phyloP scores from a whole-genome alignment of 2,329 filamentous ascomycete genomes.

The Fusarium miscanthi region DNA sequence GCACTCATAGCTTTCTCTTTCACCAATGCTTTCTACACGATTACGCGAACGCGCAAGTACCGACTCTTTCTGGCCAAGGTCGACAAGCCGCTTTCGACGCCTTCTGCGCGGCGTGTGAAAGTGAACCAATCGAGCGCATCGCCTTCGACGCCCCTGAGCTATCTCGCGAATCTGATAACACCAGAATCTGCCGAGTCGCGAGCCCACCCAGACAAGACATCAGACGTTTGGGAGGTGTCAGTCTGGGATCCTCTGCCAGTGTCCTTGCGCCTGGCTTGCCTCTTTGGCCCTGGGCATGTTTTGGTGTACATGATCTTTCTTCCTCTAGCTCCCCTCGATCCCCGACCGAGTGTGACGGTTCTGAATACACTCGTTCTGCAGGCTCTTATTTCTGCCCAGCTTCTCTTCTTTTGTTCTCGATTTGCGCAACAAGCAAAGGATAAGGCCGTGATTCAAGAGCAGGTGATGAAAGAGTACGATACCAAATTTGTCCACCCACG shows the following conservation, averaged over 20 bases:
- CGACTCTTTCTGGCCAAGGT: conserved; percentile 90
- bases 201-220: conserved; percentile 81
- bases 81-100: conserved; percentile 79
- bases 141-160: conserved; percentile 80
- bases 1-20: conserved; percentile 73
- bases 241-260: conserved; percentile 94
- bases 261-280: conserved; percentile 82
- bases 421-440: conserved; percentile 91
- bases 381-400: conserved; percentile 78
- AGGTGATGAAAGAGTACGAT: conserved; percentile 96
- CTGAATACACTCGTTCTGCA: conserved; percentile 85
- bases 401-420: conserved; percentile 76
- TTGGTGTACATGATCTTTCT: conserved; percentile 90
- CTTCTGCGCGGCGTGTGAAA: conserved; percentile 87
- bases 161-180: conserved; percentile 75
- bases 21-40: conserved; percentile 83
- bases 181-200: conserved; percentile 80
- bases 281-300: conserved; percentile 95
- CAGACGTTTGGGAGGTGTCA: conserved; percentile 94
- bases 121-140: conserved; percentile 77
- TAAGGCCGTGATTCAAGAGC: conserved; percentile 82
- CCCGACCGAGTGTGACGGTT: conserved; percentile 85
- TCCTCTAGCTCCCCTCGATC: conserved; percentile 79
- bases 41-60: conserved; percentile 85
- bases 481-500: conserved; percentile 93